These are phyloP conservation scores for Daedalea quercina DNA, from an alignment of 768 basidiomycete species.

Conservation along the genomic window DNA sequence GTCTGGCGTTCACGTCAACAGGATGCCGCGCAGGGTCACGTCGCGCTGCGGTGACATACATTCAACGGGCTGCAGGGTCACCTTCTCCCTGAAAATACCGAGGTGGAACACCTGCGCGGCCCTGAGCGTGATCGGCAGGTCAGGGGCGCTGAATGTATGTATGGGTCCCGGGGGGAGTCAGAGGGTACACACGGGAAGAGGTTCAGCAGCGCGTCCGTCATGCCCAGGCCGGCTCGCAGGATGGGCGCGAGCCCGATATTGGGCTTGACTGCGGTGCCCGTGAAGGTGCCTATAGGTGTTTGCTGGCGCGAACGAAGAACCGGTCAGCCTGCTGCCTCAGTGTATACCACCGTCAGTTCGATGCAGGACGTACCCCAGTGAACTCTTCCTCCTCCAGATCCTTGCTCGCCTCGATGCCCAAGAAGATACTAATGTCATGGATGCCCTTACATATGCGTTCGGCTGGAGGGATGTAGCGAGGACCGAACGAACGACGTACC, in stretches of 20 bases:
- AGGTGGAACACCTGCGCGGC: constrained; percentile 84
- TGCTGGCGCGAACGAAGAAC: constrained; percentile 32
- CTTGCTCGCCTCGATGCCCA: constrained; percentile 81
- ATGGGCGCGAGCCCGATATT: constrained; percentile 86
- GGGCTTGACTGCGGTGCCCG: constrained; percentile 67
- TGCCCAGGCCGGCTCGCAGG: constrained; percentile 87
- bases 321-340: neutral
- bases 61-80: constrained; percentile 85
- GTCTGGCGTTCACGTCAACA: constrained; percentile 38
- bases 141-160: neutral
- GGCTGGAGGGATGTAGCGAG: neutral
- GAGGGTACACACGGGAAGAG: constrained; percentile 70
- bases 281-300: constrained; percentile 78
- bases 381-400: constrained; percentile 57
- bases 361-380: constrained; percentile 46
- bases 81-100: constrained; percentile 84
- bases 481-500: constrained; percentile 29
- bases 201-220: constrained; percentile 82
- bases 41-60: constrained; percentile 42
- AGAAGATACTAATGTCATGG: constrained; percentile 63
- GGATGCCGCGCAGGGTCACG: neutral
- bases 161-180: neutral
- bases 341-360: neutral
- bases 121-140: constrained; percentile 37
- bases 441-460: constrained; percentile 45